These are phyloP conservation scores for Baudoinia panamericana DNA, from an alignment of 495 filamentous ascomycete genomes.

Conservation along the genomic window DNA sequence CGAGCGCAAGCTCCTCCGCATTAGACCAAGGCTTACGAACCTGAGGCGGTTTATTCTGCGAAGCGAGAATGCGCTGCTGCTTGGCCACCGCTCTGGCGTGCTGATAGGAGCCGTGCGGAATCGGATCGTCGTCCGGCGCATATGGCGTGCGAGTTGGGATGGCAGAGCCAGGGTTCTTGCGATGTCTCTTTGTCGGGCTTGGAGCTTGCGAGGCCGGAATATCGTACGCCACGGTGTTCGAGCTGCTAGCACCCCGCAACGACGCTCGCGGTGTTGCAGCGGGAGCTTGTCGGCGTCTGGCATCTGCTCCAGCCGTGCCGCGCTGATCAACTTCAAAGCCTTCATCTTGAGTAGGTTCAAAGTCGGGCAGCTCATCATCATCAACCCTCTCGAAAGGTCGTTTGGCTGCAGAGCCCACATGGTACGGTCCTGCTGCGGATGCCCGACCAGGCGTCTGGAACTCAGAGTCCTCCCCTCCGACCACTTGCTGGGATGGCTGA, in stretches of 20 bases:
- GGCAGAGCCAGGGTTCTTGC: slow-evolving; percentile 17
- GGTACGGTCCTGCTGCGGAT: slow-evolving; percentile 18
- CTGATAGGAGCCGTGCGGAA: background rate
- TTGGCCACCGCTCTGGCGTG: slow-evolving; percentile 20
- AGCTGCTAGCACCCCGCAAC: background rate
- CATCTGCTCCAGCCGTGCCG: slow-evolving; percentile 9
- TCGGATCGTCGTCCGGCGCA: background rate
- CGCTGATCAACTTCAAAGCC: slow-evolving; percentile 22
- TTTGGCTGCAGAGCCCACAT: slow-evolving; percentile 8
- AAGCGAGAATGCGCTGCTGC: slow-evolving; percentile 9
- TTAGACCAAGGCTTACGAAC: slow-evolving; percentile 36
- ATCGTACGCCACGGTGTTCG: background rate
- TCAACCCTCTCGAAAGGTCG: slow-evolving; percentile 9
- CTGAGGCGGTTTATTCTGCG: slow-evolving; percentile 26
- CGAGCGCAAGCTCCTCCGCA: slow-evolving; percentile 37
- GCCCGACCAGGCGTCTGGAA: slow-evolving; percentile 3
- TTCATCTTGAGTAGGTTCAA: slow-evolving; percentile 20
- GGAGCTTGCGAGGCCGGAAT: background rate
- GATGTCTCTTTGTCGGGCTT: slow-evolving; percentile 9
- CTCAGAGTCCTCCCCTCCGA: background rate
- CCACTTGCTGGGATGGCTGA: slow-evolving; percentile 5
- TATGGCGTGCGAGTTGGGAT: slow-evolving; percentile 4
- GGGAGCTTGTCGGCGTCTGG: slow-evolving; percentile 1
- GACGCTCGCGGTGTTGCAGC: slow-evolving; percentile 6
- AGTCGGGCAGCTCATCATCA: slow-evolving; percentile 12